A percentile compares a stretch with the other conserved stretches of the same genome.
Evolutionary conservation across 164 flowering plant species (phyloP).

Genomic region (Akebia trifoliata): DNA sequence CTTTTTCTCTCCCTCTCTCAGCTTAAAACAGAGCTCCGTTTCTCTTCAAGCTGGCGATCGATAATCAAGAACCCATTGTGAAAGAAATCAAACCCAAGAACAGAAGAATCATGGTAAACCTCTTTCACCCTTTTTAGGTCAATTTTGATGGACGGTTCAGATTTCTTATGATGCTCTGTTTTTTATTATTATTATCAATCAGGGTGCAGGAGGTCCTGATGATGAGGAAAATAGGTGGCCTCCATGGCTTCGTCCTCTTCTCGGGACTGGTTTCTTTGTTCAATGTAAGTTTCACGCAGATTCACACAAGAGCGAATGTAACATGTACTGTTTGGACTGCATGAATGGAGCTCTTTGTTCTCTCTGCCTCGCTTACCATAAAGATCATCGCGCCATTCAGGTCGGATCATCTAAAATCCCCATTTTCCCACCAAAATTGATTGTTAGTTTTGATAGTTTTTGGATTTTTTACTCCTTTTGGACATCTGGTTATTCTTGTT

Average conservation of each 20-base stretch:
- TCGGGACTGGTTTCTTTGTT: conserved; percentile 61
- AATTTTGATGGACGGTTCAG: background rate
- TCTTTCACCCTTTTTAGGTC: background rate
- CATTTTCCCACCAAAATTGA: background rate
- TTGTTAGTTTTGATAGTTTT: background rate
- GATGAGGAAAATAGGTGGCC: conserved; percentile 81
- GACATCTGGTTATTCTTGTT: background rate
- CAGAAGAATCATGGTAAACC: conserved; percentile 67
- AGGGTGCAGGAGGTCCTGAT: conserved; percentile 77
- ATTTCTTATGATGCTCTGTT: background rate
- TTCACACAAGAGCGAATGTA: conserved; percentile 92
- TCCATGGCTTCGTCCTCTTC: conserved; percentile 76
- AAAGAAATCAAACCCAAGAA: conserved; percentile 72
- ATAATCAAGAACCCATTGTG: conserved; percentile 57
- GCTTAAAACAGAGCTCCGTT: background rate
- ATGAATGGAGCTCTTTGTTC: conserved; percentile 84
- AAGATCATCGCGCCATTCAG: conserved; percentile 82
- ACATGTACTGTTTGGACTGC: conserved; percentile 95
- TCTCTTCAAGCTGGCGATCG: conserved; percentile 73
- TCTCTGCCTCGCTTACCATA: conserved; percentile 67
- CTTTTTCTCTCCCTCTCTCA: conserved; percentile 11
- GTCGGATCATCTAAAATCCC: conserved; percentile 20
- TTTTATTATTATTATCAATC: background rate
- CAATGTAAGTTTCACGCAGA: conserved; percentile 80
- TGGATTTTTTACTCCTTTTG: background rate